Percentiles rank a stretch among this genome's conserved stretches.
These are phyloP conservation scores for Globisporangium apiculatum DNA, from an alignment of 352 stramenopile genomes.

Conservation along the genomic window DNA sequence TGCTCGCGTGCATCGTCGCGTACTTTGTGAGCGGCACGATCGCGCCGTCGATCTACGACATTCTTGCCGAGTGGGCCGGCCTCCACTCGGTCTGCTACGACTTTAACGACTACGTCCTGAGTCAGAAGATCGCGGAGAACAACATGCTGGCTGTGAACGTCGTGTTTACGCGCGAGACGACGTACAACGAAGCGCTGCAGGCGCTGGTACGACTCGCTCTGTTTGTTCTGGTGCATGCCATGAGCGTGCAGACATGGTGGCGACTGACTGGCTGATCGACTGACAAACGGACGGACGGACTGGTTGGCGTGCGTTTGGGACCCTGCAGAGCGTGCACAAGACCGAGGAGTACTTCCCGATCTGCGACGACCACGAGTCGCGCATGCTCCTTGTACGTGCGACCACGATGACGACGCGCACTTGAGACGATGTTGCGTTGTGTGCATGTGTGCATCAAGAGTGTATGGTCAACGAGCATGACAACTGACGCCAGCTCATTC, in stretches of 20 bases:
- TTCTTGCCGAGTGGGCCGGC: conserved; percentile 65
- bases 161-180: conserved; percentile 67
- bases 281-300: not conserved
- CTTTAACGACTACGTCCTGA: conserved; percentile 73
- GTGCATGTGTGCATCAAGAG: too few relatives aligned
- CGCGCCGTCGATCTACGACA: conserved; percentile 82
- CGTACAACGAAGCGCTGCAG: conserved; percentile 62
- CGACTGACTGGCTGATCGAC: too few relatives aligned
- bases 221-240: conserved; percentile 13
- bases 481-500: too few relatives aligned
- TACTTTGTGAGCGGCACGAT: conserved; percentile 79
- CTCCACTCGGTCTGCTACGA: conserved; percentile 82
- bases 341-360: conserved; percentile 78
- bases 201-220: conserved; percentile 20
- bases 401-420: too few relatives aligned
- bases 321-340: conserved; percentile 55
- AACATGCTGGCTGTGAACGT: conserved; percentile 52
- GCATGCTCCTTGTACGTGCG: conserved; percentile 38
- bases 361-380: conserved; percentile 47
- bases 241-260: not conserved
- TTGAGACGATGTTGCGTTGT: not conserved
- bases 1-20: conserved; percentile 70
- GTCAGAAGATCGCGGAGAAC: conserved; percentile 49
- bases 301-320: not conserved
- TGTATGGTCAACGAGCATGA: too few relatives aligned